Base-by-base conservation (phyloP, 2,329 filamentous ascomycete genomes). In the Neopestalotiopsis sp. region DNA sequence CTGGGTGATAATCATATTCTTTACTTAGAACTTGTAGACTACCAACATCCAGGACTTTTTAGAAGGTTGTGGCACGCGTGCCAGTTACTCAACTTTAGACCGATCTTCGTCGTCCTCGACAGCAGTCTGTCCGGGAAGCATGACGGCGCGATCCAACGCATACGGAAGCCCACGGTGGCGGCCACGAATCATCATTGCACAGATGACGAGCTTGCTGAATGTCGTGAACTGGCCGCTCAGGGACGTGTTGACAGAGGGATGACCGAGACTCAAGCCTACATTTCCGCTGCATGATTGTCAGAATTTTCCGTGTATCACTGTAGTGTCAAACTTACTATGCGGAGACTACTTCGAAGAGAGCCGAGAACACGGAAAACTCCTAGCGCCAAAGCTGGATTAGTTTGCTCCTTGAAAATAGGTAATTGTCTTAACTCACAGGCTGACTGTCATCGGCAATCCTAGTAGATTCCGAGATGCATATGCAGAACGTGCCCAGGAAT, bases 111-210 rank as follows among this genome's bases (percentile, higher is more conserved):
- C 20, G 24, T 59, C 57, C 5, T 59, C 57, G 28, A 34, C 17
- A 14, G 17, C 57, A 13, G 14, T 30, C 30, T 59, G 49, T 7
- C 53, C 65, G 3, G 80, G 80, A 40, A 87, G 75, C 49, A 80
- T 76, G 7, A 86, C 81, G 2, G 87, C 86, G n/a, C 84, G 81
- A 73, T 89, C 87, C 63, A 90, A 80, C 2, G 86, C 85, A 58
- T 88, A 86, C 0, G 87, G 87, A 49, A 89, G 75, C 0, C 86
- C 86, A 2, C 87, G 81, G 76, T 89, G 87, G 1, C 87, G 77
- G 0, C 87, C 87, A 2, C 87, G 77, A 14, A 90, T 75, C 83
- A 88, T 88, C 34, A 90, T 87, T 7, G 83, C 83, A 69, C 86
- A 85, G 59, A 90, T 75, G 20, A 89, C 84, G 32, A 91, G 72